phyloP scores from a whole-genome alignment of 495 filamentous ascomycete genomes.

The Lepidopterella palustris region DNA sequence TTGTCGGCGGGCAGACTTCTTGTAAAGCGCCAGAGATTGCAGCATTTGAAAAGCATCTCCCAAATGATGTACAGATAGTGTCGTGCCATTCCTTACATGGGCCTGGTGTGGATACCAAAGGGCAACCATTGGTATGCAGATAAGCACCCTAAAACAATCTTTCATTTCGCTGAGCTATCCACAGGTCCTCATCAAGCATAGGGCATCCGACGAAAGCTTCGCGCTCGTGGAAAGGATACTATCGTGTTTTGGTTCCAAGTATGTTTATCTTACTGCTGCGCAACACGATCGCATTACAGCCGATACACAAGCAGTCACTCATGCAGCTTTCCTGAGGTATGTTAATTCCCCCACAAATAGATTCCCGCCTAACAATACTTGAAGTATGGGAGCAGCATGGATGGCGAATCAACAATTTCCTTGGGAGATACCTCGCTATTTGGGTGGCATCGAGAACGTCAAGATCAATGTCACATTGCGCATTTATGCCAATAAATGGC shows the following conservation, averaged over 20 bases:
- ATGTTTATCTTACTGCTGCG: constrained; percentile 76
- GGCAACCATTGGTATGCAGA: constrained; percentile 69
- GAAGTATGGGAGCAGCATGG: constrained; percentile 94
- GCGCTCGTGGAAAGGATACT: constrained; percentile 72
- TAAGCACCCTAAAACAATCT: background rate
- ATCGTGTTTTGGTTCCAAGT: constrained; percentile 70
- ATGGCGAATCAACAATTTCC: constrained; percentile 87
- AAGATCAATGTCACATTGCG: constrained; percentile 97
- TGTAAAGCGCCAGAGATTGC: constrained; percentile 96
- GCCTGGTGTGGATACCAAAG: constrained; percentile 76
- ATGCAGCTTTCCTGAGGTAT: constrained; percentile 75
- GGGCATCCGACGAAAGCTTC: constrained; percentile 70
- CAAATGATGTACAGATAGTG: constrained; percentile 82
- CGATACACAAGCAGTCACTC: constrained; percentile 95
- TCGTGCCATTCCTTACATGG: constrained; percentile 97
- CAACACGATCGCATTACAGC: constrained; percentile 95
- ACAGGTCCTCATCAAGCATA: constrained; percentile 83
- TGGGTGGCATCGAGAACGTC: constrained; percentile 96
- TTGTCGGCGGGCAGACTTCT: constrained; percentile 95
- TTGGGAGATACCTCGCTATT: constrained; percentile 88
- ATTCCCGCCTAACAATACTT: background rate
- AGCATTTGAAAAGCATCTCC: constrained; percentile 85
- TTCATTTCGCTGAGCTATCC: background rate
- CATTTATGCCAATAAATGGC: constrained; percentile 98
- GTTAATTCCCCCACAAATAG: background rate